Percentiles rank a stretch among this genome's conserved stretches.
These are phyloP conservation scores for Syncephalastrum contaminatum DNA, from an alignment of 371 early-diverging fungal genomes.

Conservation along the genomic window DNA sequence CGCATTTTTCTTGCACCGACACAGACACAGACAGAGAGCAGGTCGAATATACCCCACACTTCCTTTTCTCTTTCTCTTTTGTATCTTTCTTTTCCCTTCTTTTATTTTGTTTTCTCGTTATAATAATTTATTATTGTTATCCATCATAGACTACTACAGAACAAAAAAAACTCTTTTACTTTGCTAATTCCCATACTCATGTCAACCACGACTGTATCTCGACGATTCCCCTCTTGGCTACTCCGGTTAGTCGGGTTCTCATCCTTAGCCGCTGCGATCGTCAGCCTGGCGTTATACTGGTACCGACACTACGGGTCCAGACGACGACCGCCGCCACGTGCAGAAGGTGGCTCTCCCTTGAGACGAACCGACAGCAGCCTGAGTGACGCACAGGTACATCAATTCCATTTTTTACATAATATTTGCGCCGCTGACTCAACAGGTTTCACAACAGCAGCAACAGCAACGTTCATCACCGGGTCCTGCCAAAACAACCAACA, in stretches of 20 bases:
- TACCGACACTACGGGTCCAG: slow-evolving; percentile 12
- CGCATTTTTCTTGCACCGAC: too few species aligned
- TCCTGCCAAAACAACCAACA: slow-evolving; percentile 4
- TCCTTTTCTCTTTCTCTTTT: too few species aligned
- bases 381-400: slow-evolving; percentile 5
- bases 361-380: slow-evolving; percentile 6
- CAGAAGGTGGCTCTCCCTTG: slow-evolving; percentile 4
- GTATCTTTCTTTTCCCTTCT: too few species aligned
- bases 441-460: neutral
- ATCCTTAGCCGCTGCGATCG: slow-evolving; percentile 20
- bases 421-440: neutral
- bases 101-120: too few species aligned
- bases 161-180: too few species aligned
- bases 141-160: too few species aligned
- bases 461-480: slow-evolving; percentile 3
- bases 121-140: too few species aligned
- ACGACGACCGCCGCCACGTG: slow-evolving; percentile 1
- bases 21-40: too few species aligned
- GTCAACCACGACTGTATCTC: too few species aligned
- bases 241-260: slow-evolving; percentile 22
- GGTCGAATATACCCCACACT: too few species aligned
- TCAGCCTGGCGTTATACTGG: slow-evolving; percentile 14
- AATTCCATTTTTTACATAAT: neutral
- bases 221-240: slow-evolving; percentile 19
- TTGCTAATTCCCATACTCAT: too few species aligned